Conservation (phyloP, 805 yeast genomes). For the Candida coquimbonensis region DNA sequence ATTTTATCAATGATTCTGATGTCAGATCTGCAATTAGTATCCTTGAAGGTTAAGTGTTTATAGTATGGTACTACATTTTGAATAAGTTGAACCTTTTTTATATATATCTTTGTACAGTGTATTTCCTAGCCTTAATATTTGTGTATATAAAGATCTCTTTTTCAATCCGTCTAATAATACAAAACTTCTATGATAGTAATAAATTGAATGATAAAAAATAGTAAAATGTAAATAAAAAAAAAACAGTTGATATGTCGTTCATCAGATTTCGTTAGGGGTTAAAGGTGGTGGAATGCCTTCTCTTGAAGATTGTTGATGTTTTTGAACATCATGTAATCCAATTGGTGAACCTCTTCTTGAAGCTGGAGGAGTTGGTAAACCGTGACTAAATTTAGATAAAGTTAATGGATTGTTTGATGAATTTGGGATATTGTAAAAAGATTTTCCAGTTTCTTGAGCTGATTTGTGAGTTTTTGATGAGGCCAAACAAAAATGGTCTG, state of each 20-base stretch:
- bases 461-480: conserved; percentile 6
- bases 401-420: conserved; percentile 3
- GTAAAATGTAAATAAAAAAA: too few relatives aligned
- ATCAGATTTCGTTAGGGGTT: conserved; percentile 13
- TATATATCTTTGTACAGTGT: too few relatives aligned
- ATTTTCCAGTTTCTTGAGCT: not conserved
- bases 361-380: conserved; percentile 20
- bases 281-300: conserved; percentile 17
- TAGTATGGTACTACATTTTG: too few relatives aligned
- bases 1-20: conserved; percentile 11
- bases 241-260: not conserved
- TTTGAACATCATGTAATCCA: conserved; percentile 10
- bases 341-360: conserved; percentile 25
- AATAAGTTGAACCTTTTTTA: too few relatives aligned
- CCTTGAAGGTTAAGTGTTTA: too few relatives aligned
- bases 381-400: not conserved
- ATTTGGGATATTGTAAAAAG: conserved; percentile 8
- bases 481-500: conserved; percentile 3
- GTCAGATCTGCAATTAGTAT: too few relatives aligned
- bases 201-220: not conserved
- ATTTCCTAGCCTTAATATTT: too few relatives aligned
- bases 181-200: not conserved
- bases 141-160: not conserved
- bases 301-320: not conserved
- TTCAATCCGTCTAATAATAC: too few relatives aligned